Base-by-base conservation (phyloP, 768 basidiomycete species). In the Boletus fagicola region DNA sequence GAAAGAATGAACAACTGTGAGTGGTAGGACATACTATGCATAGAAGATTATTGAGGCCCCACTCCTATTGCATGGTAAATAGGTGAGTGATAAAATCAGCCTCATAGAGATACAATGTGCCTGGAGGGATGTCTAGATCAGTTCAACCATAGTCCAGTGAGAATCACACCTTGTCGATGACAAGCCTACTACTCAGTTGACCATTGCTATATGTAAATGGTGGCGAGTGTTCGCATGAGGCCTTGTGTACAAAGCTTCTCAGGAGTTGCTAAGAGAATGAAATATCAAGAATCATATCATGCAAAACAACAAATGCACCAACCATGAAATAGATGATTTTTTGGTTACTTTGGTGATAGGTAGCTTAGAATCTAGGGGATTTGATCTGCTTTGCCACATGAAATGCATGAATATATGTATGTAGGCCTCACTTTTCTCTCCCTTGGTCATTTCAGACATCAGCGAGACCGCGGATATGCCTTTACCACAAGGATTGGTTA, bases 31-130 rank as follows among this genome's bases (percentile, higher is more conserved):
- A n/a, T n/a, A n/a, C n/a, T n/a, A n/a, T n/a, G n/a, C n/a, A n/a
- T n/a, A n/a, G n/a, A n/a, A n/a, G n/a, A n/a, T n/a, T n/a, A n/a
- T n/a, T n/a, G n/a, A n/a, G n/a, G n/a, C n/a, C n/a, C n/a, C 90
- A 92, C 77, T 92, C 90, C 87, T 90, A 59, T 30, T 3, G 16
- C 15, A 18, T 20, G n/a, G 20, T 57, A 0, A 60, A 38, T 10
- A 24, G 22, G 8, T 15, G 20, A n/a, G 12, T 11, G 36, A 30
- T 5, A 0, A 40, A 13, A 40, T 42, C 31, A 20, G 38, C 59
- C 78, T 63, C 60, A 88, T 88, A 20, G 89, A 91, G 61, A 92
- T 90, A 62, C 90, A 91, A 68, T 92, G 90, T 2, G 89, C 90
- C 88, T 89, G 38, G 30, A 22, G 9, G 4, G n/a, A 22, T 38